Base-by-base conservation (phyloP, 1,284 basidiomycete species). In the Pyrrhoderma noxium region DNA sequence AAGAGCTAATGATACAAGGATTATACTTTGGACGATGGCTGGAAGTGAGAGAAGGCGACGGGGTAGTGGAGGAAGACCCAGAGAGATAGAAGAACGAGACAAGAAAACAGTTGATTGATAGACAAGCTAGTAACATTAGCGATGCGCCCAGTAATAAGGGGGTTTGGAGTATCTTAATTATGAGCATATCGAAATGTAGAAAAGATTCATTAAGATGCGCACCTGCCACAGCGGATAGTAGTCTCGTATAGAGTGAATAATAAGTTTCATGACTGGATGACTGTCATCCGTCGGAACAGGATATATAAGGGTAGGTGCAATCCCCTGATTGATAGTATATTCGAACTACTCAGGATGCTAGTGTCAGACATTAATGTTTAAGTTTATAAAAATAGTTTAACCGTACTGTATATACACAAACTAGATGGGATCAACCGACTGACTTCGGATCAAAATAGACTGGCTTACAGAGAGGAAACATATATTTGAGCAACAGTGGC, bases 141-240 rank as follows among this genome's bases (percentile, higher is more conserved):
- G n/a, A n/a, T n/a, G n/a, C n/a, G n/a, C n/a, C n/a, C n/a, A 43
- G 31, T 45, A 44, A 51, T 65, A 52, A 61, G 67, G 3, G 64
- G 45, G 8, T 54, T 53, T 40, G 38, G 47, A 44, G n/a, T 25
- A 3, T 23, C 34, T n/a, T 3, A 2, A 23, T 27, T 4, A 19
- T 41, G 4, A 31, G 39, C 21, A 13, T 25, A 31, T 14, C 40
- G 13, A 3, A 2, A 39, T 9, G n/a, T 36, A 40, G 38, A 18
- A 22, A n/a, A 19, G 9, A 13, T 19, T 11, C 8, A 21, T 23
- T 7, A 3, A 45, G 36, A 18, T 38, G 58, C 77, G 42, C 54
- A 83, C 86, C 83, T 89, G 88, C 89, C 91, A 93, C 38, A 95
- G 77, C 4, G 94, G 93, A 66, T 98, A 98, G 65, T 95, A 99